A percentile compares a stretch with the other conserved stretches of the same genome.
phyloP scores from a whole-genome alignment of 305 asterid genomes.

The Solanum hybrid region DNA sequence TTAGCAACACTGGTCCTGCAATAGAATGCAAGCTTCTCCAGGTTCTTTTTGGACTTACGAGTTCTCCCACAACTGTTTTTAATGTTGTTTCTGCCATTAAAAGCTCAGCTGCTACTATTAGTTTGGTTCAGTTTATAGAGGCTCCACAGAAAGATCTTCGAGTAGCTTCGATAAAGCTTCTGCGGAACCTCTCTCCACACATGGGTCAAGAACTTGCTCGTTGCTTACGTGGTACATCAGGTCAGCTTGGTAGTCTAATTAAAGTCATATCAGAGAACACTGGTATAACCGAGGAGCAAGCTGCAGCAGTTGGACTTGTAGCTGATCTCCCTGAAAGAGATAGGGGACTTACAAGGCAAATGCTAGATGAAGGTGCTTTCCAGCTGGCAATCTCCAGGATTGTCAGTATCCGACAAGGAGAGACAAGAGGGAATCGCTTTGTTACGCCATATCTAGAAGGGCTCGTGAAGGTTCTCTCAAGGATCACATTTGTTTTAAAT shows the following conservation, averaged over 20 bases:
- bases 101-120: slow-evolving; percentile 79
- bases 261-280: slow-evolving; percentile 53
- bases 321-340: slow-evolving; percentile 90
- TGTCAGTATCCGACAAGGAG: slow-evolving; percentile 58
- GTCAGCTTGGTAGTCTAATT: slow-evolving; percentile 70
- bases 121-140: slow-evolving; percentile 90
- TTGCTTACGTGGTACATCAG: slow-evolving; percentile 63
- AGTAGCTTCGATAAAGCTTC: slow-evolving; percentile 73
- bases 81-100: slow-evolving; percentile 68
- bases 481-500: slow-evolving; percentile 60
- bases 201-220: slow-evolving; percentile 81
- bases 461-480: slow-evolving; percentile 75
- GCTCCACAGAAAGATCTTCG: slow-evolving; percentile 78
- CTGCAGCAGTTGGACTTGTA: slow-evolving; percentile 72
- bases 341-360: slow-evolving; percentile 57
- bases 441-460: slow-evolving; percentile 89
- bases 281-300: slow-evolving; percentile 85
- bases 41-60: slow-evolving; percentile 84
- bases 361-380: slow-evolving; percentile 71
- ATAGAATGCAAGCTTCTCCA: slow-evolving; percentile 88
- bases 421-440: slow-evolving; percentile 67
- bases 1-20: slow-evolving; percentile 92
- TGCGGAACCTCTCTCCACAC: slow-evolving; percentile 70
- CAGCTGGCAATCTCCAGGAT: slow-evolving; percentile 48
- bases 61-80: slow-evolving; percentile 43